These are phyloP conservation scores for Reutealis trisperma DNA, from an alignment of 345 rosid species.

Conservation along the genomic window DNA sequence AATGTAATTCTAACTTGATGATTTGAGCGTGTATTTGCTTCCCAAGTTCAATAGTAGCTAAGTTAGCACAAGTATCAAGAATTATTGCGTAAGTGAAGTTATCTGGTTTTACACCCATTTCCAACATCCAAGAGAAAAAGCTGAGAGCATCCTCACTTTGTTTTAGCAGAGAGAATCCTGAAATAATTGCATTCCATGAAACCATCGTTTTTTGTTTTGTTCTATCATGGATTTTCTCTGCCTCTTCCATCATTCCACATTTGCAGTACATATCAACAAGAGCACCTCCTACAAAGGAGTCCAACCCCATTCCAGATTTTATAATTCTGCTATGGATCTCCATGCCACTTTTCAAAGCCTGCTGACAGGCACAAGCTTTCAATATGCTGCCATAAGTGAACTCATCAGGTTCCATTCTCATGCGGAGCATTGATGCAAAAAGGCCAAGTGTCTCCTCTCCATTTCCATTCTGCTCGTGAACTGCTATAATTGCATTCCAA, in stretches of 20 bases:
- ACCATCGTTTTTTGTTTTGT: constrained; percentile 52
- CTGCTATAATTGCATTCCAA: constrained; percentile 93
- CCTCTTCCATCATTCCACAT: constrained; percentile 71
- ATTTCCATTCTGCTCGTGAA: constrained; percentile 72
- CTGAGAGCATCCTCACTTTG: constrained; percentile 83
- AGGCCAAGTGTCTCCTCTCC: constrained; percentile 54
- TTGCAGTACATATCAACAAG: constrained; percentile 91
- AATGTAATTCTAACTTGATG: constrained; percentile 69
- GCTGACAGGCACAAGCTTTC: constrained; percentile 73
- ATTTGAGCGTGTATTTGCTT: constrained; percentile 86
- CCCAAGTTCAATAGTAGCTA: constrained; percentile 76
- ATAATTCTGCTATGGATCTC: constrained; percentile 70
- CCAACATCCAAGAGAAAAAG: constrained; percentile 65
- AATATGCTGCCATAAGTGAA: constrained; percentile 90
- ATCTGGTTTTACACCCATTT: constrained; percentile 65
- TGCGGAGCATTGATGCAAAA: constrained; percentile 67
- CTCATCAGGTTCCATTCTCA: constrained; percentile 74
- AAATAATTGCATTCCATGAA: constrained; percentile 79
- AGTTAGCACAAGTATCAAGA: constrained; percentile 84
- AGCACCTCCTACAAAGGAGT: constrained; percentile 72
- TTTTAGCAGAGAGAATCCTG: constrained; percentile 66
- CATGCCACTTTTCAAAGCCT: constrained; percentile 58
- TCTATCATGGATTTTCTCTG: constrained; percentile 62
- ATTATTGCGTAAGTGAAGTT: constrained; percentile 81
- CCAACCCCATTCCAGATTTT: constrained; percentile 68